A percentile compares a stretch with the other conserved stretches of the same genome.
phyloP scores from a whole-genome alignment of 2,329 filamentous ascomycete genomes.

The Trichoderma aggressivum region DNA sequence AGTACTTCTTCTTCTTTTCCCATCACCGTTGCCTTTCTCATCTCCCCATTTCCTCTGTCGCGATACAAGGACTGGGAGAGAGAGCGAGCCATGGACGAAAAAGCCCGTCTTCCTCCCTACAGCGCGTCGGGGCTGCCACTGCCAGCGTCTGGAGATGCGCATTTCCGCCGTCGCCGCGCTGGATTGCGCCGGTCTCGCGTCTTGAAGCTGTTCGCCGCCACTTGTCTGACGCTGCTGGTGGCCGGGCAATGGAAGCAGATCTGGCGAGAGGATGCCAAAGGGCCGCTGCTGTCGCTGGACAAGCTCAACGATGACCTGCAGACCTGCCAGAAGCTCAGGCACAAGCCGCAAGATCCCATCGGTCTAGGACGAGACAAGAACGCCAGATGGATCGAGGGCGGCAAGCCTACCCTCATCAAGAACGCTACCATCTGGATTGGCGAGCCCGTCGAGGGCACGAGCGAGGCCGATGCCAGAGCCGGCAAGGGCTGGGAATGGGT shows the following conservation, averaged over 20 bases:
- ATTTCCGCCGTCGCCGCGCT: constrained; percentile 25
- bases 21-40: background rate
- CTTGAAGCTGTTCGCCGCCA: constrained; percentile 42
- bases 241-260: constrained; percentile 48
- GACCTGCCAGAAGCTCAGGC: constrained; percentile 53
- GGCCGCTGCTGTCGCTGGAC: constrained; percentile 46
- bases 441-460: constrained; percentile 52
- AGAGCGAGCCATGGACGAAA: constrained; percentile 34
- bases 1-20: background rate
- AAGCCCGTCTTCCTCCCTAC: constrained; percentile 46
- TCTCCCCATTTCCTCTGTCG: background rate
- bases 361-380: constrained; percentile 57
- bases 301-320: constrained; percentile 53
- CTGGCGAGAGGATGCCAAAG: constrained; percentile 26
- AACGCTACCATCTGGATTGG: constrained; percentile 67
- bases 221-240: constrained; percentile 50
- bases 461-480: constrained; percentile 50
- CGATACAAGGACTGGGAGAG: background rate
- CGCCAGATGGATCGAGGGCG: constrained; percentile 57
- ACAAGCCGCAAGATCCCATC: constrained; percentile 53
- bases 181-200: constrained; percentile 42
- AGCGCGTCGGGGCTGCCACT: constrained; percentile 33
- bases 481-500: constrained; percentile 62
- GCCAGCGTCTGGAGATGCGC: constrained; percentile 18
- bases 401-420: constrained; percentile 59